phyloP scores from a whole-genome alignment of 139 green algal species.

The Chlamydomonas sphaeroides region DNA sequence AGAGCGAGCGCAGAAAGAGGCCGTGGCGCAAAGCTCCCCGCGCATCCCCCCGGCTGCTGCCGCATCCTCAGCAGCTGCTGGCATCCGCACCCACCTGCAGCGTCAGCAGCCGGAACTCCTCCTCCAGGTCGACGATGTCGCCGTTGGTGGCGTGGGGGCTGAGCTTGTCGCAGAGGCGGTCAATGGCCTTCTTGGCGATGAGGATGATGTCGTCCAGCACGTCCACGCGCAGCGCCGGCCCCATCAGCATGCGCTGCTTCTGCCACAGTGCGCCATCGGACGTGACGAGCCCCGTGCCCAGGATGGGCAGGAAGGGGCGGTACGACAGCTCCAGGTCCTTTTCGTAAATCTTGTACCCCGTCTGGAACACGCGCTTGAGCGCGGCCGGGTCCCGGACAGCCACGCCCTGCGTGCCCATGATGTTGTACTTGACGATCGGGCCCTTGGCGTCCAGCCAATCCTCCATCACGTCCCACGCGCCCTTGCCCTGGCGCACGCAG shows the following conservation, averaged over 20 bases:
- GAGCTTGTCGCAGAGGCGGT: constrained; percentile 83
- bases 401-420: constrained; percentile 74
- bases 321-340: constrained; percentile 90
- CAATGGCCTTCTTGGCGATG: constrained; percentile 78
- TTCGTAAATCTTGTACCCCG: constrained; percentile 74
- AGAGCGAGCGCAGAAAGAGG: too few relatives aligned
- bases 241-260: constrained; percentile 90
- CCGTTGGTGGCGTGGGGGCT: constrained; percentile 59
- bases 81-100: too few relatives aligned
- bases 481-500: constrained; percentile 43
- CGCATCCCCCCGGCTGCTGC: too few relatives aligned
- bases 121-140: constrained; percentile 81
- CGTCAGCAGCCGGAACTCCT: constrained; percentile 92
- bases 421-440: constrained; percentile 70
- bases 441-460: constrained; percentile 70
- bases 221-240: constrained; percentile 82
- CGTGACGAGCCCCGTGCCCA: constrained; percentile 95
- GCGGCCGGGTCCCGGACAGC: constrained; percentile 71
- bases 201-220: constrained; percentile 91
- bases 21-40: too few relatives aligned
- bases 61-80: too few relatives aligned
- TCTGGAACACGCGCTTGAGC: constrained; percentile 89
- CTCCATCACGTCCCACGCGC: constrained; percentile 83
- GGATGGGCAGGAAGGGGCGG: constrained; percentile 90
- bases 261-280: constrained; percentile 90